Evolutionary conservation across 306 rosid species (phyloP), one percentile per base, ranked within the genome.

Genomic region (Cercis canadensis): DNA sequence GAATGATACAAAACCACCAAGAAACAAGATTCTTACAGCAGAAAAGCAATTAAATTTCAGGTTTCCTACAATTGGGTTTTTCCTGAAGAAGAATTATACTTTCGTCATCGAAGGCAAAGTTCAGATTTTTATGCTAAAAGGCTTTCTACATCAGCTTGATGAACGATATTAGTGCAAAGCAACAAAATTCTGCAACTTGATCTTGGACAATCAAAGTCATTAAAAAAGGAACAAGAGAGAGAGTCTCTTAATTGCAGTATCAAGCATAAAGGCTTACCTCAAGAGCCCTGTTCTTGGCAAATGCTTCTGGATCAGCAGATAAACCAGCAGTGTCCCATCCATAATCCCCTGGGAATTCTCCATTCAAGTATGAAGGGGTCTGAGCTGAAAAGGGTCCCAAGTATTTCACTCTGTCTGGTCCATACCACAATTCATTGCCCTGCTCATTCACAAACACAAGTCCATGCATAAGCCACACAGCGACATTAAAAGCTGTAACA

Each of bases 311-410:
- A 57, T 92, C 97, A 69, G 96, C 97, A 73, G 92, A 90, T 72
- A 90, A 80, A 0, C 93, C 97, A 16, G 97, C 97, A 64, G 93
- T 87, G 81, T 90, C 96, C 96, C 96, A 90, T 47, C 96, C 93
- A 74, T 92, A 92, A 76, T 90, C 97, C 4, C 93, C 93, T 5
- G 96, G 96, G 61, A 92, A 87, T 60, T 92, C 92, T 77, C 97
- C 96, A 16, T 70, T 90, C 55, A 92, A 65, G 79, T 92, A 92
- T 14, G 97, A 87, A 57, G 97, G 98, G 12, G 90, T 87, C 70
- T 88, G 94, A 65, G 97, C 96, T 45, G 96, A 90, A 75, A 90
- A 90, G 41, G 98, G 96, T 69, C 92, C 98, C 83, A 93, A 84
- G 74, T 88, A 85, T 86, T 88, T 85, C 68, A 92, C 96, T 80